Percentiles rank a stretch among this genome's conserved stretches.
phyloP scores from a whole-genome alignment of 1,139 yeast genomes.

The Saccharomycopsis hybrid region DNA sequence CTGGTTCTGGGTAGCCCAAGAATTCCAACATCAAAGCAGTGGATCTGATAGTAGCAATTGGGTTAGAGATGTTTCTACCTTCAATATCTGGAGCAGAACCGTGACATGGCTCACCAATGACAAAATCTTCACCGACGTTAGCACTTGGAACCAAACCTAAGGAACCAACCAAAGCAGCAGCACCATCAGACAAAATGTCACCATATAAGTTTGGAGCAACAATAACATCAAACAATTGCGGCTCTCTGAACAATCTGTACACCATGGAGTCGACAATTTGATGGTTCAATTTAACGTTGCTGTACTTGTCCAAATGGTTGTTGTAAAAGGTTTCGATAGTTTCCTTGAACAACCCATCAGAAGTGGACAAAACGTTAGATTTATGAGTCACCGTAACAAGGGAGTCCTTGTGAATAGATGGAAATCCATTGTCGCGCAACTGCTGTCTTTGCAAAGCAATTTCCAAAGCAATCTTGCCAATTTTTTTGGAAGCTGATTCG shows the following conservation, averaged over 20 bases:
- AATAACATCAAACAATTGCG: conserved; percentile 92
- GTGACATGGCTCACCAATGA: conserved; percentile 98
- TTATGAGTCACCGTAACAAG: conserved; percentile 87
- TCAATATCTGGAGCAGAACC: conserved; percentile 99
- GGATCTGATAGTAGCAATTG: conserved; percentile 95
- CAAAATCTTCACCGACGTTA: conserved; percentile 92
- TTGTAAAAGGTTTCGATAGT: conserved; percentile 74
- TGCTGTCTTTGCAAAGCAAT: conserved; percentile 89
- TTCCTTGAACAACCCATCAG: conserved; percentile 96
- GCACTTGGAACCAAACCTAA: conserved; percentile 98
- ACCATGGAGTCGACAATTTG: conserved; percentile 99
- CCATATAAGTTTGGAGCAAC: conserved; percentile 99
- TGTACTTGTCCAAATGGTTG: conserved; percentile 50
- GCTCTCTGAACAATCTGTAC: conserved; percentile 96
- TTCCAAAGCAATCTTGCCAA: conserved; percentile 86
- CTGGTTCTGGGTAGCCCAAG: conserved; percentile 86
- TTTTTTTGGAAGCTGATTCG: conserved; percentile 77
- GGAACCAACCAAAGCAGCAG: conserved; percentile 97
- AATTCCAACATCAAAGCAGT: conserved; percentile 96
- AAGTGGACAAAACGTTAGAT: conserved; percentile 85
- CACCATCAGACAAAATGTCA: conserved; percentile 95
- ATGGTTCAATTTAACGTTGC: conserved; percentile 66
- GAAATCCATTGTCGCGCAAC: conserved; percentile 58
- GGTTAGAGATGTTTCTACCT: conserved; percentile 92
- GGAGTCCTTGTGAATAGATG: conserved; percentile 39